Base-by-base conservation (phyloP, 2,329 filamentous ascomycete species). In the Colletotrichum sp. region DNA sequence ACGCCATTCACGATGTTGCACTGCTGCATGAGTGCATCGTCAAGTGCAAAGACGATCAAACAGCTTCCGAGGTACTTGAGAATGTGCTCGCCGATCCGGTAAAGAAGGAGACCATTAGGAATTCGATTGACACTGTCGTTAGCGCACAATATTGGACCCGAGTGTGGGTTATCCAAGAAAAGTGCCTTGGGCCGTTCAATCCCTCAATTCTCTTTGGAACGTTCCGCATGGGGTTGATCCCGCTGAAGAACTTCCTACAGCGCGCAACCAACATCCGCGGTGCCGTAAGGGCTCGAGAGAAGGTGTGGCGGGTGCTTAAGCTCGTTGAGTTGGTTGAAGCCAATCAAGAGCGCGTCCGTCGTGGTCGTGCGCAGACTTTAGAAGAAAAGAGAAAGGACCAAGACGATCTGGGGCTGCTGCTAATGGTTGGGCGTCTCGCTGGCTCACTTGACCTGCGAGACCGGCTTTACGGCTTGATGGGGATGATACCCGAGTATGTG, bases 131-230 rank as follows among this genome's bases (percentile, higher is more conserved):
- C 34, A 30, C 67, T 30, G 60, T 74, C n/a, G 67, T 71, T 34
- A 26, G 60, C 12, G 61, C 52, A 8, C 57, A 39, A 15, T 73
- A 73, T 36, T 74, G 72, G 72, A 52, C 60, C 16, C 60, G 72
- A 21, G 52, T 74, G 10, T 74, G 72, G 72, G 72, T 74, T 26
- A 71, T 71, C 7, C 72, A 74, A 34, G 72, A 74, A 36, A 72
- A 73, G 43, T 73, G 71, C 15, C 71, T 73, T 8, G 71, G 66
- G 2, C 66, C 71, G 3, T 61, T 73, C 24, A 70, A 73, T 12
- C 71, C 71, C n/a, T 73, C 71, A 18, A 73, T 73, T 24, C n/a
- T 73, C 21, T 73, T 73, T 16, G 71, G 71, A 10, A 73, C 55
- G 30, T 73, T 73, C n/a, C 71, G 71, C 1, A 73, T 73, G 71